Percentiles rank a stretch among this genome's conserved stretches.
Conservation (phyloP, 805 yeast genomes). For the Cephaloascus fragrans region DNA sequence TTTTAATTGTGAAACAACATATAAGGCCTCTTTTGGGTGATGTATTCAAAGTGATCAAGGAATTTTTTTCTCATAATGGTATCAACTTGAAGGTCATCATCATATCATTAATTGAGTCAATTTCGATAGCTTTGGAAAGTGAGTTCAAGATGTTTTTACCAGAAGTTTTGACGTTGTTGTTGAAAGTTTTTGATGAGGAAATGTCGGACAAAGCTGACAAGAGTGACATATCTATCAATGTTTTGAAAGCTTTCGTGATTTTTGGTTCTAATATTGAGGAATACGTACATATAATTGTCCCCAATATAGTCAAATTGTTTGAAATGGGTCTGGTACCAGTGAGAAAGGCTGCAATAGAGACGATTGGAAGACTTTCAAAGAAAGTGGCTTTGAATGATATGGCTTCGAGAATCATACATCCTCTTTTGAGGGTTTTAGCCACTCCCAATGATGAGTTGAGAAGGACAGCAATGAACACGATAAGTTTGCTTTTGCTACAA, state of each 20-base stretch:
- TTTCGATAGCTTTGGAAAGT: conserved; percentile 80
- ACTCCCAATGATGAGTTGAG: conserved; percentile 47
- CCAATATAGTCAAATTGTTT: conserved; percentile 71
- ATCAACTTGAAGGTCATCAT: conserved; percentile 66
- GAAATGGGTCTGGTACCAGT: conserved; percentile 59
- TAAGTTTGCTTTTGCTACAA: conserved; percentile 70
- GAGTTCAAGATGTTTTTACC: conserved; percentile 85
- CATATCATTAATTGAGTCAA: conserved; percentile 69
- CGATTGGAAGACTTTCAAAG: conserved; percentile 74
- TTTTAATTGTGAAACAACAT: conserved; percentile 80
- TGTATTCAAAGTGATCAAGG: conserved; percentile 66
- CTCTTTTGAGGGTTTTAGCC: conserved; percentile 59
- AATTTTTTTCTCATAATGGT: conserved; percentile 47
- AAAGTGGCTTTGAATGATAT: conserved; percentile 69
- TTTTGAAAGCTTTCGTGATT: conserved; percentile 71
- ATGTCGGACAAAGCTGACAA: conserved; percentile 52
- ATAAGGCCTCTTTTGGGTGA: conserved; percentile 74
- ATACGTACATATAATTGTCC: conserved; percentile 78
- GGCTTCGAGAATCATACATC: conserved; percentile 86
- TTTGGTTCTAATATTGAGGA: conserved; percentile 88
- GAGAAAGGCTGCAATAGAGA: conserved; percentile 65
- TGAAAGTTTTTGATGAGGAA: conserved; percentile 70
- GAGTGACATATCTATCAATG: conserved; percentile 56
- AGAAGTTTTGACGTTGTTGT: conserved; percentile 61
- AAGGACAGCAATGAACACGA: conserved; percentile 62